Base-by-base conservation (phyloP, 352 stramenopile species). In the Pythium apleroticum region DNA sequence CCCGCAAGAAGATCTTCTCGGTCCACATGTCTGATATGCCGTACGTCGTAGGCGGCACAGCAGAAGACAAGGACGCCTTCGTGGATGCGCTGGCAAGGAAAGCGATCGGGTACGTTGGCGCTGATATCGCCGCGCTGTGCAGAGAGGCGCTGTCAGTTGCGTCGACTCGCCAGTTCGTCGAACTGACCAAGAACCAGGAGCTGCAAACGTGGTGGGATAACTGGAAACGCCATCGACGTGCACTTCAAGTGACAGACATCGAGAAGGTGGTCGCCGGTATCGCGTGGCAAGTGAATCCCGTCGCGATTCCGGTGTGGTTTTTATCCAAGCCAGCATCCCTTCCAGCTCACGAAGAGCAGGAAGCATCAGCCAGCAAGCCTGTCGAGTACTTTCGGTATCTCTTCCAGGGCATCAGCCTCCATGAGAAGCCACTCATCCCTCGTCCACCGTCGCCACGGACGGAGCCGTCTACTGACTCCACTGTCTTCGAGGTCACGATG, bases 111-210 rank as follows among this genome's bases (percentile, higher is more conserved):
- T 95, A 92, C 45, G 87, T 95, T 20, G 87, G 87, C 30, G 87
- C 87, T 4, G 87, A 95, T 60, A 91, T 95, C 37, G 83, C 85
- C 3, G 75, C 85, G 45, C 48, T 95, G 22, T 93, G 84, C 66
- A 80, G 87, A 7, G 82, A 95, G 66, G 87, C 85, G 48, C 65
- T 80, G 25, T 86, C 86, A 14, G 61, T 91, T 6, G 84, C 85
- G 10, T 90, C 83, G 2, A 86, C 76, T 9, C 74, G 78, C 0
- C 81, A 88, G 45, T 77, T 92, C 53, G 81, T 92, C 17, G 75
- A 74, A 15, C 52, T 88, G 27, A 77, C 80, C 35, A 62, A 67
- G 25, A 74, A 87, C 54, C 67, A 65, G 9, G 80, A 90, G 20
- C 64, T 90, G 6, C 59, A 82, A 10, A 45, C 68, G 27, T 92